phyloP scores from a whole-genome alignment of 2,329 filamentous ascomycete genomes.

The Calonectria fujianensis region DNA sequence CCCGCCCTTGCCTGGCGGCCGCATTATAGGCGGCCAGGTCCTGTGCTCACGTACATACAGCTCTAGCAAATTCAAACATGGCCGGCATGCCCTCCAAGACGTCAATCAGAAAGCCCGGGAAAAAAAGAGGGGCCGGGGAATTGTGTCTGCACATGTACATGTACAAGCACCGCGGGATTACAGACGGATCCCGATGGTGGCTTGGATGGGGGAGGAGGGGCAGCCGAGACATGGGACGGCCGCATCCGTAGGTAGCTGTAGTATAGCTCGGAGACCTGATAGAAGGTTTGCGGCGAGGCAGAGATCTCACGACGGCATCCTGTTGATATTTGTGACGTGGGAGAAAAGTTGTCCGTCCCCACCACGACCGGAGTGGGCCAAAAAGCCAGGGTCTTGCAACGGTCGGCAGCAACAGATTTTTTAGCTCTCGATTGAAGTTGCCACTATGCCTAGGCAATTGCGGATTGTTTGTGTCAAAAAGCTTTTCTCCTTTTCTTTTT shows the following conservation, averaged over 20 bases:
- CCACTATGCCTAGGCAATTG: conserved; percentile 18
- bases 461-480: conserved; percentile 17
- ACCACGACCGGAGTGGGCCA: conserved; percentile 40
- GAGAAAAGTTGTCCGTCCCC: conserved; percentile 35
- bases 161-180: conserved; percentile 34
- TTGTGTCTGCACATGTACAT: conserved; percentile 31
- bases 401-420: conserved; percentile 31
- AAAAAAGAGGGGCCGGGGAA: conserved; percentile 38
- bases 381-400: conserved; percentile 43
- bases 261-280: conserved; percentile 9
- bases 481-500: neutral
- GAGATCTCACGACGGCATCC: conserved; percentile 11
- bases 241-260: conserved; percentile 28
- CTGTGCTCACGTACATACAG: conserved; percentile 46
- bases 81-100: conserved; percentile 32
- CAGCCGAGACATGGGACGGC: conserved; percentile 43
- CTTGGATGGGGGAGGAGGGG: conserved; percentile 32
- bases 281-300: conserved; percentile 21
- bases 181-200: conserved; percentile 40
- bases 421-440: conserved; percentile 26
- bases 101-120: conserved; percentile 23
- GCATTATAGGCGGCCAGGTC: conserved; percentile 52
- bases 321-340: conserved; percentile 38
- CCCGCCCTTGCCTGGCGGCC: conserved; percentile 45
- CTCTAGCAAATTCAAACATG: conserved; percentile 32